Conservation (phyloP, 2,329 filamentous ascomycete genomes). For the Sporothrix euskadiensis region DNA sequence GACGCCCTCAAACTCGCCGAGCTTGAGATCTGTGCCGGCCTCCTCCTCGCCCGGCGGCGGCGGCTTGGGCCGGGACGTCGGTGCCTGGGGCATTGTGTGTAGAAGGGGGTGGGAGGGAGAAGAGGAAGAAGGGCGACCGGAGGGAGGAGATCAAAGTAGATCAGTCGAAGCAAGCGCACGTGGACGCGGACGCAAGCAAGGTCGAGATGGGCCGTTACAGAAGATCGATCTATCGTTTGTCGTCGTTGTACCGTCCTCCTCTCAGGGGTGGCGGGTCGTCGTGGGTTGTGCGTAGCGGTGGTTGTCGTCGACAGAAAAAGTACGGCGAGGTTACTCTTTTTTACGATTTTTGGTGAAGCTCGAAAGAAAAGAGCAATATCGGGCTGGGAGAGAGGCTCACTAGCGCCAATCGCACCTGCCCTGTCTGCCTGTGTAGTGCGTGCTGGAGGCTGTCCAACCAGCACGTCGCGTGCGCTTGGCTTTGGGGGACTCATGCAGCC, state of each 20-base stretch:
- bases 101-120: neutral
- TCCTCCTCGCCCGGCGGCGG: constrained; percentile 79
- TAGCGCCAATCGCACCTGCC: constrained; percentile 2
- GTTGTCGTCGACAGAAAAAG: constrained; percentile 1
- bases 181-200: constrained; percentile 6
- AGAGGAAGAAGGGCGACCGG: neutral
- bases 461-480: constrained; percentile 16
- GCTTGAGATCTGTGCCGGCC: constrained; percentile 74
- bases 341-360: neutral
- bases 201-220: neutral
- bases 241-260: neutral
- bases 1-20: constrained; percentile 91
- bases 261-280: neutral
- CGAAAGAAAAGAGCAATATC: neutral
- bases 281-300: neutral
- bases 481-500: neutral
- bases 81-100: constrained; percentile 45
- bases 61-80: constrained; percentile 67
- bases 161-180: constrained; percentile 12
- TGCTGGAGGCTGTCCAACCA: neutral
- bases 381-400: neutral
- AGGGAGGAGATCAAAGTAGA: neutral
- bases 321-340: neutral
- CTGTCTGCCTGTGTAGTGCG: neutral
- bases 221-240: neutral